Percentiles rank a stretch among this genome's conserved stretches.
phyloP scores from a whole-genome alignment of 805 yeast species.

The Pichia cephalocereana region DNA sequence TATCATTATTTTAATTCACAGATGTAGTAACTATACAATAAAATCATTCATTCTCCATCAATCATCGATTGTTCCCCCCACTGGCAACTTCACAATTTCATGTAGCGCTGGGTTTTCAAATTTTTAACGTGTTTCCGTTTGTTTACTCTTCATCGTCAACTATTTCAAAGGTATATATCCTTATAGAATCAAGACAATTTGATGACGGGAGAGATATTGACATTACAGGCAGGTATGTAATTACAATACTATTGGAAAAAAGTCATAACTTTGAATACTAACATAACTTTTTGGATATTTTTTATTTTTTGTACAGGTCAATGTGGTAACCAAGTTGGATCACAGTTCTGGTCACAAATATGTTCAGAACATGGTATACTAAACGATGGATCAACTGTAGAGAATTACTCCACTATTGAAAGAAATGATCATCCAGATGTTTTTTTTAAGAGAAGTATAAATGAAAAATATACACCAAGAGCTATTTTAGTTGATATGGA shows the following conservation, averaged over 20 bases:
- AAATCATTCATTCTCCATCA: too few species aligned
- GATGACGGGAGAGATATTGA: constrained; percentile 56
- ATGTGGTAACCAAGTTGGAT: constrained; percentile 95
- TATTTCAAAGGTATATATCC: too few species aligned
- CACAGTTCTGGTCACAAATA: constrained; percentile 85
- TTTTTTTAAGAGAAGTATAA: constrained; percentile 69
- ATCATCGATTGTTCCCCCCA: fast-evolving
- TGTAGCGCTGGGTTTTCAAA: too few species aligned
- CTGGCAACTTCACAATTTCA: too few species aligned
- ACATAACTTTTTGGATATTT: not conserved
- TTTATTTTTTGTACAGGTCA: constrained; percentile 43
- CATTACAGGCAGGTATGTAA: constrained; percentile 49
- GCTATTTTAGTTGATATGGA: constrained; percentile 81
- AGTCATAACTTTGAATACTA: not conserved
- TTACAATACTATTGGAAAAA: not conserved
- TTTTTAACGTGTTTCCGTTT: not conserved
- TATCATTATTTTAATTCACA: not conserved
- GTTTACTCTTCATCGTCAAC: not conserved
- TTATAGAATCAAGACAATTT: too few species aligned
- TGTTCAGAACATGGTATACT: constrained; percentile 77
- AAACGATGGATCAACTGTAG: constrained; percentile 24
- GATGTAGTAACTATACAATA: too few species aligned
- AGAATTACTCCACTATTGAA: constrained; percentile 8
- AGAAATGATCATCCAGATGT: constrained; percentile 71
- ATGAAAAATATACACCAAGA: constrained; percentile 75